phyloP scores from a whole-genome alignment of 2,329 filamentous ascomycete species.

The Cytospora piceicola region DNA sequence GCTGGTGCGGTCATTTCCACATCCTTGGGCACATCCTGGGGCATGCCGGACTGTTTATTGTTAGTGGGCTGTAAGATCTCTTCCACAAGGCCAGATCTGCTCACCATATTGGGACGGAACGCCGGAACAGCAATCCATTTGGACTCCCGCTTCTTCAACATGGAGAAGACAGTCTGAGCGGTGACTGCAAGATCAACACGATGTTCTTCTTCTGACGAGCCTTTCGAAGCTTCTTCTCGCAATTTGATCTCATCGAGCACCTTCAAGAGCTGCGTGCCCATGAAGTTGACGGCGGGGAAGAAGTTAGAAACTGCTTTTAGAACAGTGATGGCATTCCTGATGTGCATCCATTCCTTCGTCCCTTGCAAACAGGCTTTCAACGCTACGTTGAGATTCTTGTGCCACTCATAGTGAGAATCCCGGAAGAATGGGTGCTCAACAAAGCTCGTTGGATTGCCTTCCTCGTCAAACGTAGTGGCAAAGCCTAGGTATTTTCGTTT shows the following conservation, averaged over 20 bases:
- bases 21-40: constrained; percentile 44
- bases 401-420: constrained; percentile 86
- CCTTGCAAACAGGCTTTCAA: constrained; percentile 81
- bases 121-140: constrained; percentile 76
- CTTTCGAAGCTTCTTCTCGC: constrained; percentile 59
- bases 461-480: constrained; percentile 70
- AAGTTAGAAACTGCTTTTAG: constrained; percentile 78
- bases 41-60: constrained; percentile 47
- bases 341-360: constrained; percentile 89
- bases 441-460: constrained; percentile 71
- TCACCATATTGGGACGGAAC: constrained; percentile 69
- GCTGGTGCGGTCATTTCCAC: constrained; percentile 40
- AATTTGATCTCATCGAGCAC: constrained; percentile 69
- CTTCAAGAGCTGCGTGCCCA: constrained; percentile 69
- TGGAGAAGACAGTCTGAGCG: constrained; percentile 71
- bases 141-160: constrained; percentile 67
- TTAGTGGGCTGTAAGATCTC: constrained; percentile 38
- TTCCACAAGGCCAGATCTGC: constrained; percentile 33
- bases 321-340: constrained; percentile 91
- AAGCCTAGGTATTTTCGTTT: constrained; percentile 72
- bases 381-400: constrained; percentile 77
- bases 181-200: constrained; percentile 77
- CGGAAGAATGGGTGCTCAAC: constrained; percentile 87
- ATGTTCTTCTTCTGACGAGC: constrained; percentile 51
- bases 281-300: constrained; percentile 90